Evolutionary conservation across 2,329 filamentous ascomycete genomes (phyloP).

Genomic region (Leptographium lundbergii): DNA sequence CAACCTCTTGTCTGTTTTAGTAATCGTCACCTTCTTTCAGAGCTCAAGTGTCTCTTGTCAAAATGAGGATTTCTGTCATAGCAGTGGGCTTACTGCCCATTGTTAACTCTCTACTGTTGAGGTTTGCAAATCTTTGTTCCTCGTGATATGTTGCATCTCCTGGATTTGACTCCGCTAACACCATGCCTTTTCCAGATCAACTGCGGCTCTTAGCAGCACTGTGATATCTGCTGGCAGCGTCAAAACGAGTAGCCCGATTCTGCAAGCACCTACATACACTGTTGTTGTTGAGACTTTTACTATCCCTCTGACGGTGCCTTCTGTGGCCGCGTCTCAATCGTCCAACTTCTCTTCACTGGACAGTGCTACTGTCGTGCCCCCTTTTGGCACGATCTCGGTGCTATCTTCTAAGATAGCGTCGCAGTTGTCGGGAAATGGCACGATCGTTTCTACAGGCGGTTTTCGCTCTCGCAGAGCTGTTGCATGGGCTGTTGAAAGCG

Average conservation of each 20-base stretch:
- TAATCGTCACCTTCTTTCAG: neutral
- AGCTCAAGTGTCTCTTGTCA: neutral
- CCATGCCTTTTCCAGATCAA: neutral
- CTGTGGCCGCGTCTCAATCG: neutral
- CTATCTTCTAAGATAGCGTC: no score
- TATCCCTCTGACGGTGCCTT: neutral
- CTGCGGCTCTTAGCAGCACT: no score
- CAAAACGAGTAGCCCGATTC: no score
- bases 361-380: neutral
- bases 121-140: neutral
- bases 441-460: neutral
- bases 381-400: neutral
- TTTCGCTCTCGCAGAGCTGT: neutral
- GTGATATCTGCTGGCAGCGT: no score
- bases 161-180: neutral
- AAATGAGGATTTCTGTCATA: neutral
- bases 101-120: neutral
- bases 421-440: neutral
- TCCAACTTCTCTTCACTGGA: no score
- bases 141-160: neutral
- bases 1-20: neutral
- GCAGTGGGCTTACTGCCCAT: neutral
- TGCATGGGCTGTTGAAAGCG: neutral
- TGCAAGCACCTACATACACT: neutral
- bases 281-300: constrained; percentile 10